Base-by-base conservation (phyloP, 1,284 basidiomycete genomes). In the Coniferiporia sulphurascens region DNA sequence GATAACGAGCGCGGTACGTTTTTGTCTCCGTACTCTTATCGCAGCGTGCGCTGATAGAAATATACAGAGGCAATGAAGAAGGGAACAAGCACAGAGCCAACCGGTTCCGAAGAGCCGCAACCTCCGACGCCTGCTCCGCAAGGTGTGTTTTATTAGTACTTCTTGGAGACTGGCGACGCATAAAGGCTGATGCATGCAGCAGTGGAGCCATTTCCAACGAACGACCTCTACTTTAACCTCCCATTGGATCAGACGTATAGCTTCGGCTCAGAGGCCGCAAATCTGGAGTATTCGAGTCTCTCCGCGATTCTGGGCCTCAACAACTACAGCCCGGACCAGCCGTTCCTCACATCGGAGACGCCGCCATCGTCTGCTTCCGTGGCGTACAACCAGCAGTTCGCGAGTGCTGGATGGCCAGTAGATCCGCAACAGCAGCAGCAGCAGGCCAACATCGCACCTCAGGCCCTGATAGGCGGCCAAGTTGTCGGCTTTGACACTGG, bases 261-360 rank as follows among this genome's bases (percentile, higher is more conserved):
- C 44, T 93, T 93, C 71, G 90, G 87, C 52, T 91, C 91, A 46
- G 91, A 94, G 71, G 89, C 89, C 15, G 91, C 91, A 13, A 94
- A 93, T 70, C 79, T 95, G 61, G 94, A 96, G 70, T 95, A 95
- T 73, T 92, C 91, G 51, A 94, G 95, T 62, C 81, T 96, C 6
- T 91, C 90, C 38, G 87, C 89, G n/a, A 95, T 96, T 72, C 79
- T 96, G 50, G 90, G 89, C 38, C 45, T 87, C 85, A 7, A 79
- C 83, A 51, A 85, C 85, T 55, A 80, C 80, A 7, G 67, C 71
- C 68, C 48, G 73, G 72, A 54, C 76, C 69, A 55, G 74, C 75
- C 52, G 77, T 73, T 48, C 76, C 80, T 59, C 32, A 78, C 65
- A 70, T 76, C 53, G 76, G 70, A 75, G 32, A 72, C 75, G 41